Evolutionary conservation across 2,329 filamentous ascomycete species (phyloP).

Genomic region (Ambrosiella beaveri): DNA sequence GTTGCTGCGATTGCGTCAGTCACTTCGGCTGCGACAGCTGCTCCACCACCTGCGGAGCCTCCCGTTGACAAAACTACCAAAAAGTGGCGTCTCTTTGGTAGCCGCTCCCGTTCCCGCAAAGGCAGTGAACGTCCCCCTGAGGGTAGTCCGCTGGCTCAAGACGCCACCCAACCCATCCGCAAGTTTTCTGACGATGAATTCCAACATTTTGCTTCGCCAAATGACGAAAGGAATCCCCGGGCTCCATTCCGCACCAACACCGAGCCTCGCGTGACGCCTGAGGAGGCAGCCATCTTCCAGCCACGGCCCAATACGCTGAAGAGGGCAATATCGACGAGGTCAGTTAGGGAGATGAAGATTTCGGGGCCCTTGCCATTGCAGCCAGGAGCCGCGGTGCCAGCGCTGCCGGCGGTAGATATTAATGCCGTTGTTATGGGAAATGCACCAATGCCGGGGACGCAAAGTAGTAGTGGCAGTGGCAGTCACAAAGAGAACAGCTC

Average conservation of each 20-base stretch:
- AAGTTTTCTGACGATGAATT: constrained; percentile 1
- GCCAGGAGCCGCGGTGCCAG: background rate
- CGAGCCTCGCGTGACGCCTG: constrained; percentile 1
- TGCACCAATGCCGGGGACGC: constrained; percentile 1
- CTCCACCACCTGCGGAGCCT: constrained; percentile 1
- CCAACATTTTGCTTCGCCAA: background rate
- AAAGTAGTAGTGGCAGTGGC: background rate
- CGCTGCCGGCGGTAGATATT: constrained; percentile 4
- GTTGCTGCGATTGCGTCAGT: background rate
- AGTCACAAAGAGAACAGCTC: constrained; percentile 14
- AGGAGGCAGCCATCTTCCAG: constrained; percentile 12
- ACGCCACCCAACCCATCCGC: background rate
- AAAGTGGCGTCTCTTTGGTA: constrained; percentile 14
- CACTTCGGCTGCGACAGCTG: background rate
- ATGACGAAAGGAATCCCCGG: background rate
- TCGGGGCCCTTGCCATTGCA: constrained; percentile 4
- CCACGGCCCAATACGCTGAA: constrained; percentile 3
- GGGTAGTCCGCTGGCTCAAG: background rate
- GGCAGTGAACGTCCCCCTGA: constrained; percentile 1
- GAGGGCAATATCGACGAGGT: background rate
- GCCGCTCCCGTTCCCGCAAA: constrained; percentile 10
- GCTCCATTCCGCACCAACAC: background rate
- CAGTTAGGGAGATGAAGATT: background rate
- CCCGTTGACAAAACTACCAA: constrained; percentile 8
- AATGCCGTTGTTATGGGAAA: background rate